Base-by-base conservation (phyloP, 202 grass and related monocot genomes). In the Hordeum pubiflorum region DNA sequence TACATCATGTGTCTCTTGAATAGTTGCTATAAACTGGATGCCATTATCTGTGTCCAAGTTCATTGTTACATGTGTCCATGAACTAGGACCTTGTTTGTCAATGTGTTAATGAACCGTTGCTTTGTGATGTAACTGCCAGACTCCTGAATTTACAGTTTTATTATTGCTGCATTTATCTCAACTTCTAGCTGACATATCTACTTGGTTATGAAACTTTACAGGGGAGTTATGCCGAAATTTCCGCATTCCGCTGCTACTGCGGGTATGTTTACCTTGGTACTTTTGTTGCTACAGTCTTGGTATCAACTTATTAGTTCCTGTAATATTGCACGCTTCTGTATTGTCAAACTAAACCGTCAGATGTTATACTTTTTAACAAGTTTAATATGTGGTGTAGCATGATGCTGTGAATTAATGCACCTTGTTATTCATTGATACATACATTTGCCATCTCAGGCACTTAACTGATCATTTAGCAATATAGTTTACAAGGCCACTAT, bases 171-270 rank as follows among this genome's bases (percentile, higher is more conserved):
- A 75, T 69, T 59, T 87, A 18, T 68, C 36, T 75, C 3, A 69
- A 69, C 46, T 75, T 74, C 41, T 68, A 43, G 6, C 54, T 75
- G 63, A 84, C 52, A 75, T 61, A 36, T 73, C 43, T 82, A 17
- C 17, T 62, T 80, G 39, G 32, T 76, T 84, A 11, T 68, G 10
- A 80, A 90, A 66, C 76, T 85, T n/a, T 77, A 46, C 85, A 90
- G 79, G 75, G 82, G 57, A 60, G 20, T 48, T 34, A 85, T 90
- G 91, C 82, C 57, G 4, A 88, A 81, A 48, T 62, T 86, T 74
- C 69, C 82, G 74, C 14, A 22, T 69, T 57, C 81, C 58, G 58
- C 69, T 68, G 75, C 43, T 80, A 76, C 82, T 65, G 33, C 88
- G 73, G 91, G 82, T 87, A 34, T 79, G 76, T 61, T 79, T 66